Evolutionary conservation across 1,284 basidiomycete genomes (phyloP), one percentile per base, ranked within the genome.

Genomic region (Rhodofomes roseus): DNA sequence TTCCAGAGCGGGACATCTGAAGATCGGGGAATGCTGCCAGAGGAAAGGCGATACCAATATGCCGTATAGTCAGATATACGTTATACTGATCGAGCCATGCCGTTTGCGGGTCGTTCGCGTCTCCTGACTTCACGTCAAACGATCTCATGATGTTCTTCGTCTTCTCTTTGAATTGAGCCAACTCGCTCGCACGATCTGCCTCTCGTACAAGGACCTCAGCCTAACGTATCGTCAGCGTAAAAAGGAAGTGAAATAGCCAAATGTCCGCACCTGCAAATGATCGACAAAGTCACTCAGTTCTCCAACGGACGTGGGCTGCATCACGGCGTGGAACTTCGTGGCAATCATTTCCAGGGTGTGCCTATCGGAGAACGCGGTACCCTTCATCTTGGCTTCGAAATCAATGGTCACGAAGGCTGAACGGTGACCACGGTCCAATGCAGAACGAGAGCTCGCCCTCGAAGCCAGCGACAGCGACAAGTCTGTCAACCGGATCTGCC

Each of bases 301-400:
- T 36, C 89, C 89, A 55, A 96, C 87, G 0, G 95, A 95, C 61
- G 91, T 92, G 18, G 95, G 88, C 71, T 95, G 93, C 89, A 96
- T 89, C 51, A 96, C 91, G 0, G 94, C 93, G 70, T 96, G 93
- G 6, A 93, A 85, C 70, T 90, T 90, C 6, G 83, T 84, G 25
- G 95, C 73, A 1, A 75, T 73, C 31, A 95, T 62, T 44, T 85
- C 77, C 18, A 91, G 67, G 29, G 71, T 64, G 46, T 81, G 80
- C 46, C 73, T 74, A n/a, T 64, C 59, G 5, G 70, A 66, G 12
- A 18, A 14, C 5, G 62, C 64, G 18, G 67, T 64, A 51, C 67
- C 65, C 29, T 69, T 68, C 70, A 77, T 77, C 27, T 72, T 76
- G 44, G 79, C 71, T 60, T 78, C 77, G 65, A 93, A 79, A 66